Conservation (phyloP, 169 alveolate genomes). For the Cytauxzoon felis region DNA sequence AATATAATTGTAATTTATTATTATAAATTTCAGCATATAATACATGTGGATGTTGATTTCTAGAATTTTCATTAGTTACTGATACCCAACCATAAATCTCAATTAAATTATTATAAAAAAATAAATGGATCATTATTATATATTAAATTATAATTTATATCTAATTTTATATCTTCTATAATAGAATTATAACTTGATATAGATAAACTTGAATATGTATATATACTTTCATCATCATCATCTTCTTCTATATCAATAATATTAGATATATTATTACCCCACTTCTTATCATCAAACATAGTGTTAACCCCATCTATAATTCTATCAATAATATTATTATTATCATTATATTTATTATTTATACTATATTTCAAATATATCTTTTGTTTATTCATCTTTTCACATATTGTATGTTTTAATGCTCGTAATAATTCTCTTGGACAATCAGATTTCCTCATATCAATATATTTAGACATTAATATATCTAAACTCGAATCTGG, state of each 20-base stretch:
- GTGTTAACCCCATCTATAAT: not conserved
- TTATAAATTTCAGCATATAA: conserved; percentile 44
- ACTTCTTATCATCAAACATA: too few relatives aligned
- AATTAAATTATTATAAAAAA: conserved; percentile 13
- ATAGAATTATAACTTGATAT: conserved; percentile 43
- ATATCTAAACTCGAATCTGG: conserved; percentile 28
- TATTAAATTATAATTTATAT: not conserved
- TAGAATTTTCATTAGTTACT: conserved; percentile 33
- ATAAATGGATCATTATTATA: not conserved
- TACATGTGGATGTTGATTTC: not conserved
- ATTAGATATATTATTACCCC: too few relatives aligned
- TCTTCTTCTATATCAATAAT: not conserved
- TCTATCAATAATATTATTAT: not conserved
- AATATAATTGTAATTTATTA: conserved; percentile 1
- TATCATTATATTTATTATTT: not conserved
- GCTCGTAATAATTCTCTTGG: conserved; percentile 14
- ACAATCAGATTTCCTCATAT: conserved; percentile 42
- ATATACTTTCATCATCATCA: not conserved
- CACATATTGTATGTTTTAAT: conserved; percentile 52
- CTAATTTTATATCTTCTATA: conserved; percentile 7
- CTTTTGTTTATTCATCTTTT: conserved; percentile 14
- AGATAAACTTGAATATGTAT: conserved; percentile 56
- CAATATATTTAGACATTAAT: conserved; percentile 30
- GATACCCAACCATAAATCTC: conserved; percentile 40
- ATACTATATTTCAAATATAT: conserved; percentile 14